These are phyloP conservation scores for Scenedesmus sp. DNA, from an alignment of 163 green algal genomes.

Conservation along the genomic window DNA sequence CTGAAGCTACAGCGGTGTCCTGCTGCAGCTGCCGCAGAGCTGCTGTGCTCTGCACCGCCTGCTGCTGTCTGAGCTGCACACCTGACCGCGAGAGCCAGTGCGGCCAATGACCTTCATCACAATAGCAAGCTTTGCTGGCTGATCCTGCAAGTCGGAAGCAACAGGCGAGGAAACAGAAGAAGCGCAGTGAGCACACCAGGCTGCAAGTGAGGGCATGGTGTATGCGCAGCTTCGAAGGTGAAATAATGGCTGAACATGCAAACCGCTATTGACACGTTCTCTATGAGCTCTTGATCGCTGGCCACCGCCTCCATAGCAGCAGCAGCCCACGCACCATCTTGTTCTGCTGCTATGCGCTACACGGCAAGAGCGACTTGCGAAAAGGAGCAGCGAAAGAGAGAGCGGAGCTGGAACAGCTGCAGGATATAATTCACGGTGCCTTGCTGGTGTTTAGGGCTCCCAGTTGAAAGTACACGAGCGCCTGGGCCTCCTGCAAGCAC, in stretches of 20 bases:
- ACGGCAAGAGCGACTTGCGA: neutral
- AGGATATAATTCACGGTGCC: neutral
- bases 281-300: neutral
- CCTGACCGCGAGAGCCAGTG: constrained; percentile 98
- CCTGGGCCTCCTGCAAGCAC: no score
- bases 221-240: neutral
- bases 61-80: constrained; percentile 58
- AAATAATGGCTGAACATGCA: neutral
- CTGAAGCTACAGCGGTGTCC: neutral
- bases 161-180: neutral
- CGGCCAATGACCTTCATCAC: constrained; percentile 99
- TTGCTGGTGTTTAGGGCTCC: constrained; percentile 7
- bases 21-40: constrained; percentile 13
- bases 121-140: constrained; percentile 97
- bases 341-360: constrained; percentile 22
- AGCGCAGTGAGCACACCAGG: neutral
- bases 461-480: neutral
- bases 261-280: neutral
- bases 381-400: constrained; percentile 10
- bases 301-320: constrained; percentile 40
- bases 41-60: neutral
- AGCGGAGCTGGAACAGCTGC: neutral
- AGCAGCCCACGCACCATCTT: constrained; percentile 36
- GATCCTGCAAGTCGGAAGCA: constrained; percentile 74
- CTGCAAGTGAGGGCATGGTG: neutral